Conservation (phyloP, 352 stramenopile genomes). For the Phytophthora palmivora region DNA sequence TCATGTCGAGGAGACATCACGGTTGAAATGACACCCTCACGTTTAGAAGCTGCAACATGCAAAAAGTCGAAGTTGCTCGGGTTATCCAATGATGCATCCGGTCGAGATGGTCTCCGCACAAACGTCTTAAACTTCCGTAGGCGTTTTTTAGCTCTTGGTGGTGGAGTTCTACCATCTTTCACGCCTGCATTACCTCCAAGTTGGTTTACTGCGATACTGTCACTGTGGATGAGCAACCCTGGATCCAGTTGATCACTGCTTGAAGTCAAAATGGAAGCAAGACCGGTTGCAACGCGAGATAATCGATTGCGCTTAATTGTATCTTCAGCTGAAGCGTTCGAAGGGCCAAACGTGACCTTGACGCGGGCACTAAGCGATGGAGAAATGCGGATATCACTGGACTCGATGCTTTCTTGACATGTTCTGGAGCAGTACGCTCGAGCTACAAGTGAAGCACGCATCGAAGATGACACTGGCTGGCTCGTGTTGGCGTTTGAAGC, state of each 20-base stretch:
- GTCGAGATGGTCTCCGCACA: conserved; percentile 12
- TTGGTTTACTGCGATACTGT: conserved; percentile 12
- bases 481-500: not conserved
- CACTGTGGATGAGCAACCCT: conserved; percentile 10
- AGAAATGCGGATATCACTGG: conserved; percentile 50
- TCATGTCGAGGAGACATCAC: conserved; percentile 11
- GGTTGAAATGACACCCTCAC: conserved; percentile 1
- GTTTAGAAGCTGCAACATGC: conserved; percentile 31
- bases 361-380: conserved; percentile 40
- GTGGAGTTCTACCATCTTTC: not conserved
- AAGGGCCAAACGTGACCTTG: conserved; percentile 24
- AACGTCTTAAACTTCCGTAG: conserved; percentile 25
- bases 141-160: conserved; percentile 4
- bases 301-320: conserved; percentile 12
- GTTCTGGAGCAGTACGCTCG: conserved; percentile 49
- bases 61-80: conserved; percentile 39
- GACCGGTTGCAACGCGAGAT: conserved; percentile 21
- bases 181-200: conserved; percentile 9
- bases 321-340: conserved; percentile 9
- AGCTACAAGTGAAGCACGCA: conserved; percentile 39
- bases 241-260: conserved; percentile 10
- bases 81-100: conserved; percentile 16
- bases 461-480: conserved; percentile 28
- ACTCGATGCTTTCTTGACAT: conserved; percentile 48
- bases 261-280: conserved; percentile 12